phyloP scores from a whole-genome alignment of 2,329 filamentous ascomycete species.

The Claviceps africana region DNA sequence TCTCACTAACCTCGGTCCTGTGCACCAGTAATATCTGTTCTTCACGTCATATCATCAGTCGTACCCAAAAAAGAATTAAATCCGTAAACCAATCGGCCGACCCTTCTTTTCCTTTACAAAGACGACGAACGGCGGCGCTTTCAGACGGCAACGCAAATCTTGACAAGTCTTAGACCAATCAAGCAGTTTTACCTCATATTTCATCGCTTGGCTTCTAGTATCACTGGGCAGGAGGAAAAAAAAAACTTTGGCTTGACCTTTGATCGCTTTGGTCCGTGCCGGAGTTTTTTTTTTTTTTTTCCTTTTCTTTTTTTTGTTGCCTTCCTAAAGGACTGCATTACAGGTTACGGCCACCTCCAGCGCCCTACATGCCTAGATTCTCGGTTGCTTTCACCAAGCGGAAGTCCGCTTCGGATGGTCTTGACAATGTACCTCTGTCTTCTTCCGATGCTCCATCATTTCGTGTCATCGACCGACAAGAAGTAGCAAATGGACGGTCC shows the following conservation, averaged over 20 bases:
- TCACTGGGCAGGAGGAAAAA: background rate
- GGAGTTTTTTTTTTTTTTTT: background rate
- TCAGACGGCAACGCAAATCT: background rate
- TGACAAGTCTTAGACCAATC: background rate
- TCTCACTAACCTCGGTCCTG: background rate
- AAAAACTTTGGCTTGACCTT: background rate
- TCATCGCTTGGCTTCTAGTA: background rate
- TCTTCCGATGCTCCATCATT: conserved; percentile 37
- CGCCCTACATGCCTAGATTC: conserved; percentile 47
- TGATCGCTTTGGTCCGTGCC: background rate
- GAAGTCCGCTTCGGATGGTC: conserved; percentile 43
- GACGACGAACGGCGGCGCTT: background rate
- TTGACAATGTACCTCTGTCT: conserved; percentile 34
- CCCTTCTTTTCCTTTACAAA: background rate
- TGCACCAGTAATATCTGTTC: background rate
- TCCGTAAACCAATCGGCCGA: background rate
- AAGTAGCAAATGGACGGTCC: conserved; percentile 29
- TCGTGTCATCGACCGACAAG: conserved; percentile 41
- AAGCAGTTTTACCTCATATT: background rate
- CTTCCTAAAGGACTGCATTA: background rate
- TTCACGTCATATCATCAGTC: background rate
- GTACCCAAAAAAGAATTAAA: background rate
- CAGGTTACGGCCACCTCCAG: conserved; percentile 8
- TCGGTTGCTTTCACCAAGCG: conserved; percentile 44
- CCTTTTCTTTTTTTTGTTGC: too few relatives aligned